These are phyloP conservation scores for Pouteria glomerata DNA, from an alignment of 148 eudicot species.

Conservation along the genomic window DNA sequence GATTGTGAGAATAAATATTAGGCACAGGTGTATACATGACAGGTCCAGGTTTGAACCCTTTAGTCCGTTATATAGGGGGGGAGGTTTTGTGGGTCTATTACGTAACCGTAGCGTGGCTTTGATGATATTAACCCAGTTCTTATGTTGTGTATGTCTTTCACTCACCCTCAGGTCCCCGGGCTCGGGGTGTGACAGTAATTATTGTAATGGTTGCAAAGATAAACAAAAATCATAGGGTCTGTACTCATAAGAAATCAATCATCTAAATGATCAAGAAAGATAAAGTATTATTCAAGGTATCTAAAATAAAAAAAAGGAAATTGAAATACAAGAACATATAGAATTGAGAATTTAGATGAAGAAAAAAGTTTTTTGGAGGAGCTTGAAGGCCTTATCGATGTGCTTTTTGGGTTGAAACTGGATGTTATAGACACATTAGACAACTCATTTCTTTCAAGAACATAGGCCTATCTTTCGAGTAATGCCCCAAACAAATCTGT, in stretches of 20 bases:
- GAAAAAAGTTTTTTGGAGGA: constrained; percentile 41
- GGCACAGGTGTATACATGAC: too few relatives aligned
- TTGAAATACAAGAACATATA: not conserved
- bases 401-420: constrained; percentile 99
- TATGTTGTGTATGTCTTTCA: too few relatives aligned
- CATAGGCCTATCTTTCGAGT: constrained; percentile 92
- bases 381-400: constrained; percentile 90
- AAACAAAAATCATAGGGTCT: not conserved
- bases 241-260: not conserved
- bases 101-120: too few relatives aligned
- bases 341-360: not conserved
- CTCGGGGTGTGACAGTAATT: too few relatives aligned
- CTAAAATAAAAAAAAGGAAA: not conserved
- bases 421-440: constrained; percentile 86
- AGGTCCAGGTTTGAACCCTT: too few relatives aligned
- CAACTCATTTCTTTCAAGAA: constrained; percentile 87
- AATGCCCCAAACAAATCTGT: constrained; percentile 88
- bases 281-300: not conserved
- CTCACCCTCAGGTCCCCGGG: too few relatives aligned
- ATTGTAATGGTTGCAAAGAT: constrained; percentile 1
- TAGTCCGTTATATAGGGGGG: too few relatives aligned
- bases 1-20: too few relatives aligned
- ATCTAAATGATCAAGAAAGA: not conserved
- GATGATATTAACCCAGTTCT: too few relatives aligned
- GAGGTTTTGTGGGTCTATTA: too few relatives aligned